Base-by-base conservation (phyloP, 495 filamentous ascomycete genomes). In the Letharia columbiana region DNA sequence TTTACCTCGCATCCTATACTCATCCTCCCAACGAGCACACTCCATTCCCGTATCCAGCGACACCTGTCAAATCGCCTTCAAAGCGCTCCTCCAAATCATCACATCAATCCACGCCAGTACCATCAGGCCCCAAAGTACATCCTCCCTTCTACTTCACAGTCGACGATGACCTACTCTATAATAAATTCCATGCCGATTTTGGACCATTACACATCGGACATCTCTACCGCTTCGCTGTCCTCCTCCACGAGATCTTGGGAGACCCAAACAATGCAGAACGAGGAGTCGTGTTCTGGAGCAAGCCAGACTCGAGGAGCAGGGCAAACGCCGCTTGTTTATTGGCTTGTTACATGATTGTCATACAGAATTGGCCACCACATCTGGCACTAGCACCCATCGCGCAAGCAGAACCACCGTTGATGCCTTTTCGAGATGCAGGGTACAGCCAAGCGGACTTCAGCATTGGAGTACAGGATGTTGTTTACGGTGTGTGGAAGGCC, bases 391-490 rank as follows among this genome's bases (percentile, higher is more conserved):
- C 95, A 11, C 94, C 94, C 2, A 92, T 98, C 70, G 90, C 94
- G 18, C 95, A 98, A 78, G 89, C 91, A 62, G 93, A 98, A 72
- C 94, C 93, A 17, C 94, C 94, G 7, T 83, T 96, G 73, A 99
- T 99, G 94, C 94, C 94, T 7, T 99, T 99, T 83, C 84, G 94
- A 57, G 94, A 99, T 77, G 94, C 94, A 68, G 94, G 94, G 49
- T 99, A 98, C 78, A 97, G 94, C 72, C 94, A 99, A 76, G 94
- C 94, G 54, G 94, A 99, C 75, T 99, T 95, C 73, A 84, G 90
- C 49, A 80, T 99, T 66, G 96, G 87, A 60, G 89, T 98, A 50
- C 94, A 99, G 76, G 94, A 99, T 73, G 86, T 99, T 13, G 91
- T 99, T 0, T 99, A 99, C 72, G 94, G 94, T 50, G 91, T 99